phyloP scores from a whole-genome alignment of 2,329 filamentous ascomycete genomes.

The Fusarium ambrosium region DNA sequence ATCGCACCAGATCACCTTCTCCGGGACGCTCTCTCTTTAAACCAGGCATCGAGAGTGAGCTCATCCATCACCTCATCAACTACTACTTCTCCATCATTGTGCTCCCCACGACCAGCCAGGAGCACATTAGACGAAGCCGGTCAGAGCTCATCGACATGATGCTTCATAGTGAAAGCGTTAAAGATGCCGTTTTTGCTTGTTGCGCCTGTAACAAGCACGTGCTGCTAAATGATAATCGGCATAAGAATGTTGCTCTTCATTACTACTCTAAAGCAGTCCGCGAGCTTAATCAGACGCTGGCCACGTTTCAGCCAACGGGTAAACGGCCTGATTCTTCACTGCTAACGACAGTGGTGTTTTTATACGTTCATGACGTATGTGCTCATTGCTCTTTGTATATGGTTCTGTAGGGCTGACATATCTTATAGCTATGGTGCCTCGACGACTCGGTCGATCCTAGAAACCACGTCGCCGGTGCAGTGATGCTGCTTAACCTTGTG shows the following conservation, averaged over 20 bases:
- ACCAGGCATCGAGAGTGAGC: not conserved
- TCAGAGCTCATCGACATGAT: not conserved
- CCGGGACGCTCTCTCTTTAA: not conserved
- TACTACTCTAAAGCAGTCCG: not conserved
- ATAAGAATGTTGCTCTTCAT: not conserved
- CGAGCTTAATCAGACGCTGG: not conserved
- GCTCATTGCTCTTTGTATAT: not conserved
- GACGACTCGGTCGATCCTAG: not conserved
- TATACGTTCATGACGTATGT: conserved; percentile 4
- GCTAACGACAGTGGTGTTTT: not conserved
- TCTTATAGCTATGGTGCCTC: not conserved
- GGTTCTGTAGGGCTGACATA: not conserved
- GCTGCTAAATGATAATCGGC: not conserved
- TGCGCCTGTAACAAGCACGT: not conserved
- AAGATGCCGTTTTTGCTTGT: not conserved
- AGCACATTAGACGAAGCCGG: not conserved
- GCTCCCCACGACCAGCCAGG: not conserved
- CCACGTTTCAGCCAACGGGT: not conserved
- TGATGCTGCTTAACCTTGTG: not conserved
- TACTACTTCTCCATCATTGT: not conserved
- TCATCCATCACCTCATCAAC: not conserved
- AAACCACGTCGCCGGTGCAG: not conserved
- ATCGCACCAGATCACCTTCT: not conserved
- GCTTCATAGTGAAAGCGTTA: not conserved
- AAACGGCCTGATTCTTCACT: not conserved